Percentiles rank a stretch among this genome's conserved stretches.
Conservation (phyloP, 2,329 filamentous ascomycete genomes). For the Calonectria hongkongensis region DNA sequence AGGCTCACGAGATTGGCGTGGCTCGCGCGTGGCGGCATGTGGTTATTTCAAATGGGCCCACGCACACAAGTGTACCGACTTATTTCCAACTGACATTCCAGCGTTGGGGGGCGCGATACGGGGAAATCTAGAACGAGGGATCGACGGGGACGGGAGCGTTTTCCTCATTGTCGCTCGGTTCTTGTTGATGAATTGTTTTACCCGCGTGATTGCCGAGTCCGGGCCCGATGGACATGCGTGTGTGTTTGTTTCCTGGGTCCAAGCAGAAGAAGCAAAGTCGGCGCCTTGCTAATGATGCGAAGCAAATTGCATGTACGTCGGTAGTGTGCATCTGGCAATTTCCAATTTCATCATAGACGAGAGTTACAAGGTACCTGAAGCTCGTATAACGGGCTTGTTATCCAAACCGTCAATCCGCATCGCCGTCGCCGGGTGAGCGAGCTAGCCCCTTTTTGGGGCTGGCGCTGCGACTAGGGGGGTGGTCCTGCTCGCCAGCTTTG, state of each 20-base stretch:
- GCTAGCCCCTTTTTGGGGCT: slow-evolving; percentile 36
- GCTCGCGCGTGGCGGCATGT: slow-evolving; percentile 22
- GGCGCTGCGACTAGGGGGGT: slow-evolving; percentile 2
- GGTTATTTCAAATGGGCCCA: slow-evolving; percentile 18
- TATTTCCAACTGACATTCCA: slow-evolving; percentile 16
- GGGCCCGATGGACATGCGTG: background rate
- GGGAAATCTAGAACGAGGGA: slow-evolving; percentile 14
- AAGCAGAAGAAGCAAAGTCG: background rate
- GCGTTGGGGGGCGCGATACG: background rate
- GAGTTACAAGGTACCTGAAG: slow-evolving; percentile 29
- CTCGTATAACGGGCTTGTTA: slow-evolving; percentile 34
- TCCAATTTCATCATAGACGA: slow-evolving; percentile 8
- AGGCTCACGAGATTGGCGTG: background rate
- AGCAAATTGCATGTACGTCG: slow-evolving; percentile 26
- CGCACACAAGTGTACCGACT: slow-evolving; percentile 15
- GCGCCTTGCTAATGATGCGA: background rate
- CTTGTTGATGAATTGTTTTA: slow-evolving; percentile 3
- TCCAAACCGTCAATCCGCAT: slow-evolving; percentile 26
- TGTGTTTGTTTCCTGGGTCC: background rate
- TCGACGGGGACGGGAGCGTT: slow-evolving; percentile 18
- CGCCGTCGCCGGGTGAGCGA: slow-evolving; percentile 15
- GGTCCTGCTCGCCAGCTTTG: background rate
- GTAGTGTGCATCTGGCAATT: slow-evolving; percentile 23
- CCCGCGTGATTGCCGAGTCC: background rate
- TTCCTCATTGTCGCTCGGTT: background rate